Evolutionary conservation across 257 asterid species (phyloP), one percentile per base, ranked within the genome.

Genomic region (Eustoma russellianum): DNA sequence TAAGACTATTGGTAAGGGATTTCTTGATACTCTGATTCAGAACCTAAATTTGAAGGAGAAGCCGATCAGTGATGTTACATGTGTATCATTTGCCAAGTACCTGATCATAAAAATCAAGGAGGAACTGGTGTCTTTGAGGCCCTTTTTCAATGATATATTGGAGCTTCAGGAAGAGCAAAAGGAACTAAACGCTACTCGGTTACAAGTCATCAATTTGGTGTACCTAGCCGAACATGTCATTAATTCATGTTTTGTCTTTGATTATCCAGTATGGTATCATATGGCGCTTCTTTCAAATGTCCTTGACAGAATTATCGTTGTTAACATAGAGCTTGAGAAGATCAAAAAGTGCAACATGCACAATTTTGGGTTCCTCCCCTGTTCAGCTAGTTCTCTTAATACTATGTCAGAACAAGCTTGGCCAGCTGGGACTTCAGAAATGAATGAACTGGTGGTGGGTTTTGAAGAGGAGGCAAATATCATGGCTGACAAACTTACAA

Each of bases 201-300:
- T 28, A 11, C 41, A 33, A 5, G 48, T 55, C 15, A 5, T 28
- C 16, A 19, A 30, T 19, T n/a, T 56, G 17, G 52, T 17, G 7
- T 61, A 52, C 48, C 47, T 13, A 0, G 53, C 60, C 17, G 66
- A 61, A n/a, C 55, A 33, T 13, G 55, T 38, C 43, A 11, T 11
- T 11, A 5, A 38, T 38, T 38, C 43, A 38, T 38, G 43, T 9
- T 38, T 38, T 11, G 11, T 6, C 9, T 38, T 38, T 38, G 43
- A 38, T 38, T 38, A 38, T 38, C 43, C 43, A 11, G 6, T 38
- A 7, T 38, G 43, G 43, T 38, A 38, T 38, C 12, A 38, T 38
- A 38, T 38, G 43, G 12, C 43, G 12, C 6, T 2, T 38, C 43
- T 38, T 38, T 11, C 11, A 0, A 11, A 38, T 38, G 43, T 38